Evolutionary conservation across 2,329 filamentous ascomycete genomes (phyloP), one percentile per base, ranked within the genome.

Genomic region (Pseudogymnoascus sp.): DNA sequence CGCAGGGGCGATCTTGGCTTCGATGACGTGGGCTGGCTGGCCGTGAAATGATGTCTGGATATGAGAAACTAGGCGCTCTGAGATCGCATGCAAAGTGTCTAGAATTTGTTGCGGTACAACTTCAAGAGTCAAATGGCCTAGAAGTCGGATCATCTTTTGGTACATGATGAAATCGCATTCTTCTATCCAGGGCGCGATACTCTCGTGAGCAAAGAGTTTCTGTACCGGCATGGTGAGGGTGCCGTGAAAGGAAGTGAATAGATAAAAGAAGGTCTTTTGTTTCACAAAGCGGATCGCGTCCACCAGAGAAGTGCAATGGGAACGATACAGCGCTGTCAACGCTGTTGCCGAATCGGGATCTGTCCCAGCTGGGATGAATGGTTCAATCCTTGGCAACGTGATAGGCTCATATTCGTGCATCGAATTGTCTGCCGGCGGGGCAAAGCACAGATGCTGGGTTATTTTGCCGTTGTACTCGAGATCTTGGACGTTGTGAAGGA

Each of bases 251-350:
- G 93, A 95, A 5, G 90, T 93, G 74, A 96, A 96, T 14, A 97
- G 84, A 69, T 96, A 91, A 74, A 96, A 96, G 75, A 99, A 96
- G 6, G 92, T 93, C 78, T 96, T 96, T 76, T 97, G 92, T 73
- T 95, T 96, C 81, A 93, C 97, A 75, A 91, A 98, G 31, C 95
- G 90, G 67, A 99, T 92, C 70, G 92, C 93, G 76, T 99, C 95
- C 34, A 99, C 90, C 4, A 99, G 83, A 0, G 93, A 97, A 13
- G 95, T 97, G 75, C 93, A 96, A 74, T 98, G 93, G 2, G 93
- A 95, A 61, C 92, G 87, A 74, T 99, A 99, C 23, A 98, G 82
- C 4, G 93, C 93, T 39, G 87, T 86, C 21, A 99, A 80, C 3
- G 92, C 93, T 71, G 90, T 90, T 25, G 92, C 93, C 6, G 92